phyloP scores from a whole-genome alignment of 2,329 filamentous ascomycete genomes.

The Talaromyces sp. region DNA sequence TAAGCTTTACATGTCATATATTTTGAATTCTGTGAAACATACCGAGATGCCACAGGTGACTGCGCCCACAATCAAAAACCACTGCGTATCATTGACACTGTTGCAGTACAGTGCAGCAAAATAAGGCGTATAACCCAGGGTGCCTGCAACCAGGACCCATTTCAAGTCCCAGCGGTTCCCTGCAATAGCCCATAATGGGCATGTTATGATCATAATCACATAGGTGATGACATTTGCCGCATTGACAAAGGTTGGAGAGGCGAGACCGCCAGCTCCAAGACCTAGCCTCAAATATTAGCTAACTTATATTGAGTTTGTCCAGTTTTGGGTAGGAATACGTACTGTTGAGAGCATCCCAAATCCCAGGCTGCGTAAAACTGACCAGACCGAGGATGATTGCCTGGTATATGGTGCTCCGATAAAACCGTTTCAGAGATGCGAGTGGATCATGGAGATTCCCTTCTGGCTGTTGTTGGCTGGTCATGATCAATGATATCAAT shows the following conservation, averaged over 20 bases:
- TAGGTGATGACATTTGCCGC: slow-evolving; percentile 45
- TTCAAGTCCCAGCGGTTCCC: not conserved
- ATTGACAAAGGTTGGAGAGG: slow-evolving; percentile 37
- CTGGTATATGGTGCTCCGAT: slow-evolving; percentile 45
- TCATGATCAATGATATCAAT: not conserved
- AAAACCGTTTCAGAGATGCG: not conserved
- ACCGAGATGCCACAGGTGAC: not conserved
- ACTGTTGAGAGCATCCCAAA: slow-evolving; percentile 36
- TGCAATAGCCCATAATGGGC: slow-evolving; percentile 38
- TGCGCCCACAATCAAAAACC: not conserved
- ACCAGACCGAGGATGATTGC: slow-evolving; percentile 48
- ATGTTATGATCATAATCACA: slow-evolving; percentile 49
- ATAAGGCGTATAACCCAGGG: not conserved
- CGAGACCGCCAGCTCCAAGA: slow-evolving; percentile 33
- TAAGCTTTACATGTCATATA: too few relatives aligned
- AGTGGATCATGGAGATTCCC: not conserved
- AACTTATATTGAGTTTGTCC: not conserved
- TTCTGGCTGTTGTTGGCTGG: not conserved
- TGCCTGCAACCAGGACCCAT: not conserved
- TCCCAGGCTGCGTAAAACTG: slow-evolving; percentile 48
- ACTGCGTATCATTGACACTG: not conserved
- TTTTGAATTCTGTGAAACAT: not conserved
- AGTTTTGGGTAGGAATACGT: not conserved
- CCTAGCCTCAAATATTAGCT: slow-evolving; percentile 34
- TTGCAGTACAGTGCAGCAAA: not conserved